Base-by-base conservation (phyloP, 805 yeast genomes). In the Millerozyma miso region DNA sequence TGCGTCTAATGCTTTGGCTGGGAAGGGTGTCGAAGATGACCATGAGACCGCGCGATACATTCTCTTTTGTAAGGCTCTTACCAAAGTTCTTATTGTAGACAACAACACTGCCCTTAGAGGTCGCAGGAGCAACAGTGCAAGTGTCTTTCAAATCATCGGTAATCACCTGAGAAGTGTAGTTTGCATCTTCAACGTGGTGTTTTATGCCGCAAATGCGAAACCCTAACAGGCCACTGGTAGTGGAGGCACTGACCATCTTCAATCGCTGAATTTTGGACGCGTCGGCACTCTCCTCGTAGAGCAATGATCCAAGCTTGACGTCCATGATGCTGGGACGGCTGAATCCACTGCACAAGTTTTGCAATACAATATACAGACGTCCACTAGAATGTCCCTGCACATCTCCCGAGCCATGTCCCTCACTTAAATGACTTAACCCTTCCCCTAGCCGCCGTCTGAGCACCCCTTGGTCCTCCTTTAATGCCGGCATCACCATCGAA, bases 161-260 rank as follows among this genome's bases (percentile, higher is more conserved):
- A 1, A 50, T 23, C 3, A 39, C 48, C 37, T 48, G 39, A 1
- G 56, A 49, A 14, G 26, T 5, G 10, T 52, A 50, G 32, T 38
- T 45, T 38, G 47, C 51, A 3, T 42, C 20, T 18, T 49, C 38
- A 14, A 31, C 19, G 49, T 60, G 71, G 4, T 83, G 61, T 47
- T 81, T 82, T 91, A 91, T 86, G 0, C 99, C 99, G 53, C 98
- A 90, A 3, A 91, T 79, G 46, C 99, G 69, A 49, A 84, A 81
- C 14, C 80, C 75, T 10, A 87, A 67, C 3, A 82, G 67, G 0
- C 97, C 96, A 36, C 93, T 83, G 0, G 98, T 91, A 1, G 98
- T 91, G 0, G 66, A 44, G 1, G 64, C 56, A 36, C 93, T 76
- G 0, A 93, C 97, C 19, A 71, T 62, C 20, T 62, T 65, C 54